Conservation (phyloP, 768 basidiomycete species). For the Artomyces pyxidatus region DNA sequence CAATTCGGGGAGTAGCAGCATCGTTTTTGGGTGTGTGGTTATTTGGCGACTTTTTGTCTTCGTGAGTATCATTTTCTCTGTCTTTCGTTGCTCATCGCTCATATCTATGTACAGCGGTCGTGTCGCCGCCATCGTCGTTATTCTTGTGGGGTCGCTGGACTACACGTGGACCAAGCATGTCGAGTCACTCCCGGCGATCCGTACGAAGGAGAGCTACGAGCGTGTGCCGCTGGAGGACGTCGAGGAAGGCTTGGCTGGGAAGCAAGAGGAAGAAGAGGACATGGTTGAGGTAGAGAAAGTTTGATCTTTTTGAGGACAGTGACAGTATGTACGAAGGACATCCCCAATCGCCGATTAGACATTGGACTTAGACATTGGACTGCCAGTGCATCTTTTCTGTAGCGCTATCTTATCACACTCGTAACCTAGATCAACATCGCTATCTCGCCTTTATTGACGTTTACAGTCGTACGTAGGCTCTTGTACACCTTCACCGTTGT, state of each 20-base stretch:
- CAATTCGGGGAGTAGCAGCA: slow-evolving; percentile 90
- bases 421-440: too few relatives aligned
- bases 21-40: slow-evolving; percentile 75
- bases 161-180: slow-evolving; percentile 86
- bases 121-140: slow-evolving; percentile 69
- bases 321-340: too few relatives aligned
- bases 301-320: too few relatives aligned
- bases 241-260: slow-evolving; percentile 35
- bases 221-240: slow-evolving; percentile 58
- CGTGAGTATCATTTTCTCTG: slow-evolving; percentile 35
- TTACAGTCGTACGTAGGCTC: too few relatives aligned
- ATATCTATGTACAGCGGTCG: slow-evolving; percentile 52
- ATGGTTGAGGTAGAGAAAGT: too few relatives aligned
- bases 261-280: not conserved
- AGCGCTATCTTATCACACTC: too few relatives aligned
- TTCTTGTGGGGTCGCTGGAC: slow-evolving; percentile 73
- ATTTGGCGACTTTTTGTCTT: slow-evolving; percentile 75
- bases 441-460: too few relatives aligned
- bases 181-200: slow-evolving; percentile 35
- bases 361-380: too few relatives aligned
- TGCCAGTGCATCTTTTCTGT: too few relatives aligned
- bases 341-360: too few relatives aligned
- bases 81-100: not conserved
- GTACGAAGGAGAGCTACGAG: slow-evolving; percentile 40
- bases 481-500: too few relatives aligned